Conservation (phyloP, 371 early-diverging fungal genomes). For the Entomophthora muscae region DNA sequence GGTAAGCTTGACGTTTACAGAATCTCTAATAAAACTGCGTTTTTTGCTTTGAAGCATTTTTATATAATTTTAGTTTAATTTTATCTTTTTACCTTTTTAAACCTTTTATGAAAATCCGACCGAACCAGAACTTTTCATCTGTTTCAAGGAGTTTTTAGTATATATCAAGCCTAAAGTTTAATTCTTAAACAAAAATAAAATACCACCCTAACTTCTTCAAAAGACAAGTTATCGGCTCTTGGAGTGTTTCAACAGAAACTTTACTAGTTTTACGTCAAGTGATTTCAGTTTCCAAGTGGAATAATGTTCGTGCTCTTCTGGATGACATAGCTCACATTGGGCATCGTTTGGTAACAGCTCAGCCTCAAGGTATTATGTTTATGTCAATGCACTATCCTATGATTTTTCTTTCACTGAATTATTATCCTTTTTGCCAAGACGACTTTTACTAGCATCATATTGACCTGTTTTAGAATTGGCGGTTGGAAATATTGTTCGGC, state of each 20-base stretch:
- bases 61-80: background rate
- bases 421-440: no score
- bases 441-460: background rate
- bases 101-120: background rate
- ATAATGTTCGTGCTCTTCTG: slow-evolving; percentile 33
- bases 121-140: background rate
- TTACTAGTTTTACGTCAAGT: slow-evolving; percentile 58
- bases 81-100: background rate
- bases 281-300: slow-evolving; percentile 57
- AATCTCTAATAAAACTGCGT: background rate
- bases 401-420: no score
- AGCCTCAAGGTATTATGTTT: slow-evolving; percentile 45
- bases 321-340: slow-evolving; percentile 48
- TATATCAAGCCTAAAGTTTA: no score
- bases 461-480: slow-evolving; percentile 40
- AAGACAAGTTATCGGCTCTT: slow-evolving; percentile 62
- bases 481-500: slow-evolving; percentile 66
- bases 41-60: background rate
- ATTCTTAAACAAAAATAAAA: no score
- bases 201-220: background rate
- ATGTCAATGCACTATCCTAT: no score
- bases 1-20: background rate
- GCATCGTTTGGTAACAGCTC: slow-evolving; percentile 46
- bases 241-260: slow-evolving; percentile 58
- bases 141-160: no score